Evolutionary conservation across 768 basidiomycete species (phyloP).

Genomic region (Podaxis rugospora): DNA sequence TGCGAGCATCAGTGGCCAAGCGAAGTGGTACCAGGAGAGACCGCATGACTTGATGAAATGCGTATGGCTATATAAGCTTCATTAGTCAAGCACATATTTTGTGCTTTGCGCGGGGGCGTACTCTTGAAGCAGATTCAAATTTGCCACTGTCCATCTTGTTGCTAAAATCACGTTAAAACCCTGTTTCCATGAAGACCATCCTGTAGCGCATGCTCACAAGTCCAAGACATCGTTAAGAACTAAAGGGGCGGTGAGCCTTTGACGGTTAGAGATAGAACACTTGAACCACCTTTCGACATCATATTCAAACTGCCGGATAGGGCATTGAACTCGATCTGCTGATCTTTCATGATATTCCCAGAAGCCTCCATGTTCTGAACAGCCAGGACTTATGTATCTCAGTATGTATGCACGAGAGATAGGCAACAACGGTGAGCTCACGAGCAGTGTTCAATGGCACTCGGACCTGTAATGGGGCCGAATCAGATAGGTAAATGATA

Average conservation of each 20-base stretch:
- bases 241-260: conserved; percentile 19
- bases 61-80: conserved; percentile 47
- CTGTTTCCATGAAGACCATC: not conserved
- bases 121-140: conserved; percentile 66
- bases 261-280: conserved; percentile 1
- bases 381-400: conserved; percentile 50
- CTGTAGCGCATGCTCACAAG: conserved; percentile 46
- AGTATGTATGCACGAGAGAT: not conserved
- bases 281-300: conserved; percentile 74
- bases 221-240: conserved; percentile 80
- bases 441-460: conserved; percentile 78
- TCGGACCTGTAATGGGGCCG: conserved; percentile 54
- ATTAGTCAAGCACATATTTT: not conserved
- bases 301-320: conserved; percentile 77
- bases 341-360: conserved; percentile 64
- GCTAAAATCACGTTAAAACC: conserved; percentile 27
- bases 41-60: conserved; percentile 74
- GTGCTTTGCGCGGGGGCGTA: conserved; percentile 17
- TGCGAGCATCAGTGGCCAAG: conserved; percentile 62
- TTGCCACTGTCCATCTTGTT: conserved; percentile 86
- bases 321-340: conserved; percentile 86
- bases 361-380: conserved; percentile 91
- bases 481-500: conserved; percentile 10
- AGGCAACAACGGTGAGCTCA: conserved; percentile 20
- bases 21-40: conserved; percentile 68